Evolutionary conservation across 1,139 yeast genomes (phyloP), one percentile per base, ranked within the genome.

Genomic region (Lodderomyces margitis): DNA sequence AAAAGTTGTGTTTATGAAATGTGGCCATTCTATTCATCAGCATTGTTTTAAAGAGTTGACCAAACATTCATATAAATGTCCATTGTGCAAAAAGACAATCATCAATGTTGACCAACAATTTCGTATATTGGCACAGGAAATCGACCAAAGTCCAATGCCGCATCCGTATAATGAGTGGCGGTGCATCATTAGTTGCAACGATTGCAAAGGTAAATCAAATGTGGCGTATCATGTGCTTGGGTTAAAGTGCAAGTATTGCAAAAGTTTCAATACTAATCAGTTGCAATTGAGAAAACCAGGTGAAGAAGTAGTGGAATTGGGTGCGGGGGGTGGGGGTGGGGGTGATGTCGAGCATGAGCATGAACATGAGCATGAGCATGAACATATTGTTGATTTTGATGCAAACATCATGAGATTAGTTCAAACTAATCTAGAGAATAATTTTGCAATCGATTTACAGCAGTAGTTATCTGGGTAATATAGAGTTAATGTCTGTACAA

Each of bases 11-110:
- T 88, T 89, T 60, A 88, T 91, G 96, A 77, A 80, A 39, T 91
- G 98, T 62, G 97, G 97, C 3, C 98, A 91, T 63, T 87, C 95
- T 38, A 89, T 91, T 47, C 98, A 91, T 63, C 89, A 88, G 57
- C 59, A 64, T 25, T 91, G 98, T 59, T 89, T 82, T 58, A 82
- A 82, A 46, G 92, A 87, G 51, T 81, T 86, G 58, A 79, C 88
- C 15, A 76, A 81, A 51, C 88, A 86, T 56, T 80, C 87, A 16
- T 89, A 87, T 68, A 87, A 87, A 58, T 91, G 98, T 61, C 98
- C 98, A 1, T 75, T 88, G 2, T 91, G 98, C 58, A 83, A 87
- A 41, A 81, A 87, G 50, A 83, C 96, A 0, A 79, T 91, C 36
- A 74, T 85, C 31, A 87, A 88, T 62, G 89, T 91, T 79, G 96